These are phyloP conservation scores for Cocos nucifera DNA, from an alignment of 176 grass and related monocot genomes.

Conservation along the genomic window DNA sequence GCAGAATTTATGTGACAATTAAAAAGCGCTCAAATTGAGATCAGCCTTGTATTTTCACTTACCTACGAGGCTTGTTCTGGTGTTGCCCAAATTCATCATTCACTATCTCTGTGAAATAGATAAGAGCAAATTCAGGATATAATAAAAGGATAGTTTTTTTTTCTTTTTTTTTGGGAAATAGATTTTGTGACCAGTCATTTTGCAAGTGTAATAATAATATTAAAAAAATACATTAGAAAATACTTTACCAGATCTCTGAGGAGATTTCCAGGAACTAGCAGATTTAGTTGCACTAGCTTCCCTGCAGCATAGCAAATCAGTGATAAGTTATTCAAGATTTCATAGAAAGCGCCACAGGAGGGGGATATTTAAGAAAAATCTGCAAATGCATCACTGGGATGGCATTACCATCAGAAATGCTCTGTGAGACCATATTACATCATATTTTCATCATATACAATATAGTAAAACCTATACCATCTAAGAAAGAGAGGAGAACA, in stretches of 20 bases:
- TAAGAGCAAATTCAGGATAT: background rate
- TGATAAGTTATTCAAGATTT: slow-evolving; percentile 9
- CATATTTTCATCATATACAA: too few relatives aligned
- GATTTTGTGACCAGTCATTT: too few relatives aligned
- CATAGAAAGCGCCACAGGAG: slow-evolving; percentile 14
- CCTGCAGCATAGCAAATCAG: slow-evolving; percentile 11
- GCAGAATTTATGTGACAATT: background rate
- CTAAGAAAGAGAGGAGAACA: too few relatives aligned
- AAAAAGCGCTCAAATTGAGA: background rate
- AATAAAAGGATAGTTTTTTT: background rate
- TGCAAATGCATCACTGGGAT: too few relatives aligned
- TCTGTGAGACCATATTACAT: too few relatives aligned
- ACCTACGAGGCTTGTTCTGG: slow-evolving; percentile 96
- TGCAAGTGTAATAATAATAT: too few relatives aligned
- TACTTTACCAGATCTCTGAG: slow-evolving; percentile 21
- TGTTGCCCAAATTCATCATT: slow-evolving; percentile 73
- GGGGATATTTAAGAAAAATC: background rate
- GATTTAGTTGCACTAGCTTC: slow-evolving; percentile 17
- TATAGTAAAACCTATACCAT: too few relatives aligned
- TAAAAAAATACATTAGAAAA: too few relatives aligned
- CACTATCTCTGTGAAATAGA: slow-evolving; percentile 46
- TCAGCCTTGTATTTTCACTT: slow-evolving; percentile 9
- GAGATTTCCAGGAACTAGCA: slow-evolving; percentile 16
- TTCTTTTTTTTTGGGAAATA: too few relatives aligned
- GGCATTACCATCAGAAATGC: too few relatives aligned